Base-by-base conservation (phyloP, 2,329 filamentous ascomycete species). In the Phaeosphaeriaceae sp. region DNA sequence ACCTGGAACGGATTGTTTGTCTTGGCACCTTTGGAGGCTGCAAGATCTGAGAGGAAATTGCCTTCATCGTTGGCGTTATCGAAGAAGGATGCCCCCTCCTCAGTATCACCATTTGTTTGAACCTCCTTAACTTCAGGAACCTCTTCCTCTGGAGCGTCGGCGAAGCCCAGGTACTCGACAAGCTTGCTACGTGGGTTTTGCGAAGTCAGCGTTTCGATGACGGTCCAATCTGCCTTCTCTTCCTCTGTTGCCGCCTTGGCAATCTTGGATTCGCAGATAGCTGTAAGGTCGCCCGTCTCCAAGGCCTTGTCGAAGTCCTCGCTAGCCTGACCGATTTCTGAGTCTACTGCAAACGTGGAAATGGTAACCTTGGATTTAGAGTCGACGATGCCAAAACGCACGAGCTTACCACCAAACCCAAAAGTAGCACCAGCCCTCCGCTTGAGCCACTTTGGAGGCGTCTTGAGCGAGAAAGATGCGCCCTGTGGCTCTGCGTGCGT, bases 1-100 rank as follows among this genome's bases (percentile, higher is more conserved):
- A 99, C 84, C 56, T 92, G 86, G 82, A 99, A 99, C 6, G 95
- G 94, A 64, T 92, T 92, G 73, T 96, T 92, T 4, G 90, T 96
- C 78, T 92, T 96, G 41, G 90, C 90, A 16, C 88, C 92, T 77
- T 97, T 97, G 17, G 89, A 93, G 36, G 92, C 88, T 29, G 91
- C 84, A 48, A 97, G 79, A 61, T 89, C 88, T 2, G 90, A 88
- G 54, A 99, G 77, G 76, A 99, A 97, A 71, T 89, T 90, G 53
- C 96, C 93, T 15, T 83, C 86, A 39, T 79, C 83, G 20, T 78
- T 81, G 39, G 81, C 81, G 60, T 92, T 89, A 12, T 81, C 85
- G 69, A 97, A 97, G 74, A 97, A 91, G 41, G 87, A 90, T 36
- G 89, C 89, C 28, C 74, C 75, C 46, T 78, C 77, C 38, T 78